Base-by-base conservation (phyloP, 202 grass and related monocot genomes). In the Panicum hallii region DNA sequence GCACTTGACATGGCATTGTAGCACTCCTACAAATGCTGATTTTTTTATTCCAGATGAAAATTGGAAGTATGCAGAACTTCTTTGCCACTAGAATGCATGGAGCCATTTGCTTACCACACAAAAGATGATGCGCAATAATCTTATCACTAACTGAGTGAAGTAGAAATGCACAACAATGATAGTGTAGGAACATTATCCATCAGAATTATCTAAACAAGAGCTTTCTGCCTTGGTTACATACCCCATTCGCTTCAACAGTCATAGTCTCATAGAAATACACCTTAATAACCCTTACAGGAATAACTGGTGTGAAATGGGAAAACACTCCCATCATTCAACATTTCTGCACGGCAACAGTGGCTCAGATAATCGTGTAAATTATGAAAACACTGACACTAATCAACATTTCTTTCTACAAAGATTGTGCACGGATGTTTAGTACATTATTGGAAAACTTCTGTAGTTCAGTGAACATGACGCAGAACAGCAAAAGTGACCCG, bases 391-490 rank as follows among this genome's bases (percentile, higher is more conserved):
- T 17, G 60, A 63, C 30, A 49, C 38, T 10, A 3, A 75, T 36
- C 63, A 69, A 23, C 53, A 79, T 74, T 73, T 67, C 9, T 87
- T 74, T 56, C 68, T 45, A 30, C 68, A 77, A 48, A 62, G 3
- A 41, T 60, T n/a, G 43, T 48, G 66, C 65, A 50, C n/a, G 26
- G 26, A 26, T 26, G 26, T 26, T 26, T 26, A 54, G 43, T 87
- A 87, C 84, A 90, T 87, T 87, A 79, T 87, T 87, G 23, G 54
- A 55, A 83, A 22, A 11, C 67, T 71, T 58, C 5, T 7, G 36
- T 20, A 34, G 16, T 74, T 54, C 16, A 72, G 13, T 17, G 75
- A 77, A 76, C 53, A 80, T 46, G 38, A 84, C 71, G 63, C 45
- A 71, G 53, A 65, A 47, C 30, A 14, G 73, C 5, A 74, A 72